Percentiles rank a stretch among this genome's conserved stretches.
Conservation (phyloP, 345 rosid species). For the Carallia pectinifolia region DNA sequence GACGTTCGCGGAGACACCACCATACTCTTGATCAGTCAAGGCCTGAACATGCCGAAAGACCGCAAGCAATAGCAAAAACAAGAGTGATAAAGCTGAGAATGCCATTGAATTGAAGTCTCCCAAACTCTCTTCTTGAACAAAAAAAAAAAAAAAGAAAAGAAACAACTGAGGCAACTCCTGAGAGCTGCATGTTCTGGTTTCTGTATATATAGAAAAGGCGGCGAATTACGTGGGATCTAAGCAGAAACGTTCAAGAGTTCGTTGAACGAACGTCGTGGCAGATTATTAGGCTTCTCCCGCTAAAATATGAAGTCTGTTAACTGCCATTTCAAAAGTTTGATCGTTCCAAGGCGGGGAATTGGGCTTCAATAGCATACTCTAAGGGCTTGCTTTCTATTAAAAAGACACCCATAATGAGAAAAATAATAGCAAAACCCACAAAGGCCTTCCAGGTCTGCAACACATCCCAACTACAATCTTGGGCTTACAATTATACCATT, state of each 20-base stretch:
- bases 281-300: conserved; percentile 7
- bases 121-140: neutral
- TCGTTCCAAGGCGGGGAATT: neutral
- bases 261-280: conserved; percentile 44
- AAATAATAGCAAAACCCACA: no score
- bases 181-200: neutral
- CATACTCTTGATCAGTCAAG: conserved; percentile 13
- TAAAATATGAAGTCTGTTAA: conserved; percentile 12
- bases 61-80: neutral
- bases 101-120: neutral
- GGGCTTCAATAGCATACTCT: no score
- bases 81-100: neutral
- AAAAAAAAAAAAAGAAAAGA: neutral
- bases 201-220: conserved; percentile 7
- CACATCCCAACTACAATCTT: no score
- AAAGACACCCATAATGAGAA: no score
- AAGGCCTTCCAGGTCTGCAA: no score
- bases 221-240: conserved; percentile 23
- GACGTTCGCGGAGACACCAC: conserved; percentile 13
- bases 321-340: neutral
- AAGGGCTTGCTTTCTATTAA: no score
- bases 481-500: no score
- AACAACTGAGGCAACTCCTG: neutral
- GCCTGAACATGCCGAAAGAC: conserved; percentile 14
- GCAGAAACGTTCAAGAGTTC: conserved; percentile 48